Evolutionary conservation across 345 rosid species (phyloP), one percentile per base, ranked within the genome.

Genomic region (Angophora floribunda): DNA sequence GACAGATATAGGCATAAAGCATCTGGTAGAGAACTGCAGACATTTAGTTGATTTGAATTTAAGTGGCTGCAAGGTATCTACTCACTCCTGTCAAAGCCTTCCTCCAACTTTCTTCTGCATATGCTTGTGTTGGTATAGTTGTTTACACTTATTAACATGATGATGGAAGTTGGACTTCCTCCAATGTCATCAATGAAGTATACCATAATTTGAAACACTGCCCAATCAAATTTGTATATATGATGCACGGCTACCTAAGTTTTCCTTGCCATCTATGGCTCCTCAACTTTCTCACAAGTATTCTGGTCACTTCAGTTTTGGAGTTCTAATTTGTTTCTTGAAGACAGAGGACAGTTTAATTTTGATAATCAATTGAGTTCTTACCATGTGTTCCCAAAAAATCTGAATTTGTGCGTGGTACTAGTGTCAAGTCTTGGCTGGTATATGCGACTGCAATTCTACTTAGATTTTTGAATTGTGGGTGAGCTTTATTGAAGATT

Each of bases 11-110:
- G 92, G 94, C 52, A 90, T 96, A 51, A 90, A 91, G 90, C 96
- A 95, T 92, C 90, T 97, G 89, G 96, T 96, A 91, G 91, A 93
- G 89, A 92, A 93, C 91, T 96, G 99, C 92, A 93, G 90, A 87
- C 88, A 87, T 70, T 87, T 97, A 41, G 88, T 93, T 89, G 96
- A 96, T 92, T 90, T 97, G 93, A 96, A 97, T 92, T 89, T 96
- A 86, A 97, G 99, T 89, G 99, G 99, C 89, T 97, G 99, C 90
- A 97, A 97, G 99, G 99, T 96, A 93, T 87, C 85, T 75, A 52
- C 51, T 88, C 59, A 22, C 86, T 75, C 5, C 2, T 36, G 7
- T 19, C 82, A 75, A 36, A 75, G 26, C 87, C 59, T 14, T 86
- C 55, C 87, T 57, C 24, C 41, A 65, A 51, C 59, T 67, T 70